Percentiles rank a stretch among this genome's conserved stretches.
Conservation (phyloP, 2,329 filamentous ascomycete genomes). For the Sporothrix dimorphospora region DNA sequence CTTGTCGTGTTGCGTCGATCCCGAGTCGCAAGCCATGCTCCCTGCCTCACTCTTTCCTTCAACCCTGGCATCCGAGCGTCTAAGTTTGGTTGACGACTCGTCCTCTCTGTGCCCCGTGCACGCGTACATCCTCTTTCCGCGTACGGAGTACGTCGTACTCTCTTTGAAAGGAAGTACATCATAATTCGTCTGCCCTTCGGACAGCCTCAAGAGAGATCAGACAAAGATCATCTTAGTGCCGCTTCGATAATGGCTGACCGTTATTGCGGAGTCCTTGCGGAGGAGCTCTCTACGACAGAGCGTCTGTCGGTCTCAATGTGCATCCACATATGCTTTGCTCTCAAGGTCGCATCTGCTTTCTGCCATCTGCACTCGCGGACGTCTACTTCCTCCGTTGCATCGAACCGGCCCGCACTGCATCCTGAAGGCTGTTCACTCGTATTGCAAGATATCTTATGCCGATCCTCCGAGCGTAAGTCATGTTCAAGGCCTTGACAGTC, state of each 20-base stretch:
- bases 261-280: background rate
- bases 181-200: background rate
- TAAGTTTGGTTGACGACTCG: background rate
- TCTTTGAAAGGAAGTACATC: background rate
- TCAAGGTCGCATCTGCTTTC: constrained; percentile 14
- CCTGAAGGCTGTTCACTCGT: background rate
- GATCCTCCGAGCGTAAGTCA: background rate
- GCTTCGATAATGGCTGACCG: background rate
- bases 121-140: background rate
- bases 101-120: constrained; percentile 8
- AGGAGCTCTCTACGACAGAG: background rate
- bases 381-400: constrained; percentile 4
- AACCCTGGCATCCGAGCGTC: background rate
- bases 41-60: background rate
- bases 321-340: background rate
- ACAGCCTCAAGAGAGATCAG: background rate
- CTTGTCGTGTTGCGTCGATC: background rate
- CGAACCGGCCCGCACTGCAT: background rate
- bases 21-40: constrained; percentile 6
- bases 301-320: background rate
- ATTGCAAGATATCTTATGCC: background rate
- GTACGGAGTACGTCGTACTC: too few relatives aligned
- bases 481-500: background rate
- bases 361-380: background rate
- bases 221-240: background rate